phyloP scores from a whole-genome alignment of 352 stramenopile genomes.

The Pythium sukuiense region DNA sequence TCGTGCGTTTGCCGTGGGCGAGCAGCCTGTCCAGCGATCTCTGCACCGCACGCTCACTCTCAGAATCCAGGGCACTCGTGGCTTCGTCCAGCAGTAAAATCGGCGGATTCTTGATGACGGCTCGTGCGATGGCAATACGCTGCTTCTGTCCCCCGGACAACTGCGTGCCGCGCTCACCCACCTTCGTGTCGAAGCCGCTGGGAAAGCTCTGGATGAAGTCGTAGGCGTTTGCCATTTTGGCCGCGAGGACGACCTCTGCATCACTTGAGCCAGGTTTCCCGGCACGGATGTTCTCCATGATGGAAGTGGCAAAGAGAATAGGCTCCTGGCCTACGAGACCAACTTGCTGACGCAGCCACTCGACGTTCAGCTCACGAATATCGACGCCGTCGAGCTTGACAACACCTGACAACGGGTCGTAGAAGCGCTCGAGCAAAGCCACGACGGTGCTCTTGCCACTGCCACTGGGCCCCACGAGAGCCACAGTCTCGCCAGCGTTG shows the following conservation, averaged over 20 bases:
- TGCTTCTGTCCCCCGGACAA: conserved; percentile 87
- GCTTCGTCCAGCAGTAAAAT: conserved; percentile 92
- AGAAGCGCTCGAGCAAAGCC: conserved; percentile 50
- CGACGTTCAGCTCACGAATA: conserved; percentile 53
- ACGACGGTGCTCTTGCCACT: conserved; percentile 56
- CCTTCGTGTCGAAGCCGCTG: conserved; percentile 83
- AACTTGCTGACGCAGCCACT: conserved; percentile 61
- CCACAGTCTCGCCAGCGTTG: conserved; percentile 39
- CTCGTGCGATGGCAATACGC: conserved; percentile 91
- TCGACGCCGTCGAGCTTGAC: conserved; percentile 44
- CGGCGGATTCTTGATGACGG: conserved; percentile 86
- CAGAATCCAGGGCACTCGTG: conserved; percentile 82
- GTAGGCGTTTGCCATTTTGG: conserved; percentile 87
- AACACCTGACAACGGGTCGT: conserved; percentile 34
- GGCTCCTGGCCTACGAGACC: conserved; percentile 91
- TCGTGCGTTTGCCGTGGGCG: too few species aligned
- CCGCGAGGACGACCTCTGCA: conserved; percentile 66
- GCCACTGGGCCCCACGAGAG: conserved; percentile 44
- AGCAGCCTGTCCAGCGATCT: conserved; percentile 38
- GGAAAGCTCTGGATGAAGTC: conserved; percentile 91
- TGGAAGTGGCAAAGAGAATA: conserved; percentile 81
- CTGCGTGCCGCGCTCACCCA: conserved; percentile 83
- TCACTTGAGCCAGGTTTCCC: conserved; percentile 43
- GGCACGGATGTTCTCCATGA: conserved; percentile 66
- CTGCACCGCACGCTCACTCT: conserved; percentile 85